Evolutionary conservation across 2,329 filamentous ascomycete genomes (phyloP).

Genomic region (Aspergillus japonicus): DNA sequence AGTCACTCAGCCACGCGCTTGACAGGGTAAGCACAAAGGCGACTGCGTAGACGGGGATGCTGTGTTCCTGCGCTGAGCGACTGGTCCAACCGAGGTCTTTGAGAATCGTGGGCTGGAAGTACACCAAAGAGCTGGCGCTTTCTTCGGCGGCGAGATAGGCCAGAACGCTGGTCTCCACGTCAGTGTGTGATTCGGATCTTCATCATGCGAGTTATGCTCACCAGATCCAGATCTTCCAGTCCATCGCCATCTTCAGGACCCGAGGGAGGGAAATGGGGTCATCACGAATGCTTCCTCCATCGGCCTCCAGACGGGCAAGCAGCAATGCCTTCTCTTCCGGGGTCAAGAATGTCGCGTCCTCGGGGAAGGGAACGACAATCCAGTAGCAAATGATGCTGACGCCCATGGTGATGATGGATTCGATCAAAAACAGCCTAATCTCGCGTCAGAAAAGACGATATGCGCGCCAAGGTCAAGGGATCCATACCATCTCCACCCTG

Average conservation of each 20-base stretch:
- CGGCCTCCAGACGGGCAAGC: conserved; percentile 14
- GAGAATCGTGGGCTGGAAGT: conserved; percentile 37
- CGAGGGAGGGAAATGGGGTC: conserved; percentile 7
- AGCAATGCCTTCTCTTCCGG: conserved; percentile 16
- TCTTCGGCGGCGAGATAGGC: conserved; percentile 18
- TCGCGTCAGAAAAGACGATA: not conserved
- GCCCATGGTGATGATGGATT: conserved; percentile 15
- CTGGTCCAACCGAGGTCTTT: conserved; percentile 33
- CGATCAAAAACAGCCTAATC: conserved; percentile 18
- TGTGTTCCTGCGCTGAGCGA: conserved; percentile 32
- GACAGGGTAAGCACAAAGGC: conserved; percentile 28
- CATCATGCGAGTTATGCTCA: conserved; percentile 15
- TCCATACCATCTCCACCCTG: conserved; percentile 16
- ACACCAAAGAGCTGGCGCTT: conserved; percentile 16
- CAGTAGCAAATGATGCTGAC: conserved; percentile 15
- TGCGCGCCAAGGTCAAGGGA: not conserved
- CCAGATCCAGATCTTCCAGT: conserved; percentile 21
- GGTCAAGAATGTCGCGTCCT: conserved; percentile 14
- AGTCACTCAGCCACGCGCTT: conserved; percentile 14
- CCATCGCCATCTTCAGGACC: conserved; percentile 6
- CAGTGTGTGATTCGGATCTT: conserved; percentile 2
- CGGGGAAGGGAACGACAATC: conserved; percentile 17
- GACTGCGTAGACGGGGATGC: conserved; percentile 33
- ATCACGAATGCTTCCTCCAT: conserved; percentile 6
- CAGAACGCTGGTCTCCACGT: conserved; percentile 16